These are phyloP conservation scores for Uromyces viciae-fabae DNA, from an alignment of 1,284 basidiomycete genomes.

Conservation along the genomic window DNA sequence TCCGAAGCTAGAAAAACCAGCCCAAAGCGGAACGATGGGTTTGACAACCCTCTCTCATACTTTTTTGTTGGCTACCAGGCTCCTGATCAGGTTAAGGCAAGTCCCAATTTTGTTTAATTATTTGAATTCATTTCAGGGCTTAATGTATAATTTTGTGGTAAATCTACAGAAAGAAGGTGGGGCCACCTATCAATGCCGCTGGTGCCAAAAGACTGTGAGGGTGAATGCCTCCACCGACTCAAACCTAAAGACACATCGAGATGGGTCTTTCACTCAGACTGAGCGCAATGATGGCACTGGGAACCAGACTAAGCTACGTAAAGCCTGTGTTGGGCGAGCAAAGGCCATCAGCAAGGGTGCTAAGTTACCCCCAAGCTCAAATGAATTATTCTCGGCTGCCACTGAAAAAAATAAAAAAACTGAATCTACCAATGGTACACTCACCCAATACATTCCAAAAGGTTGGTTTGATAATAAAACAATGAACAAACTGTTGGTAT, in stretches of 20 bases:
- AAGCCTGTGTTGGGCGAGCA: neutral
- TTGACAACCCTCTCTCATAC: neutral
- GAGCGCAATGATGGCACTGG: neutral
- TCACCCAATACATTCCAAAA: neutral
- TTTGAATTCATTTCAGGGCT: neutral
- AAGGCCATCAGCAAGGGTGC: neutral
- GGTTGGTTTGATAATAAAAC: neutral
- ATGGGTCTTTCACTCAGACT: neutral
- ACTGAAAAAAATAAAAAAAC: neutral
- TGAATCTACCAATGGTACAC: neutral
- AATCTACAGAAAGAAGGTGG: no score
- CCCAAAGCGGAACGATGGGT: no score
- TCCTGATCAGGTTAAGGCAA: neutral
- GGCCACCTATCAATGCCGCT: neutral
- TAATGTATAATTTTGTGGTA: neutral
- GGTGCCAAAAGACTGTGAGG: neutral
- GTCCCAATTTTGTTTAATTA: neutral
- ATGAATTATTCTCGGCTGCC: neutral
- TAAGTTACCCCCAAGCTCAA: neutral
- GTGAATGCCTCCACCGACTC: neutral
- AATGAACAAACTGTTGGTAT: neutral
- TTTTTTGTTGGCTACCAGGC: neutral
- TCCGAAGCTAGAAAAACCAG: no score
- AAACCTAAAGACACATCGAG: neutral
- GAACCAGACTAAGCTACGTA: neutral